phyloP scores from a whole-genome alignment of 768 basidiomycete genomes.

The Lactarius evosmus region DNA sequence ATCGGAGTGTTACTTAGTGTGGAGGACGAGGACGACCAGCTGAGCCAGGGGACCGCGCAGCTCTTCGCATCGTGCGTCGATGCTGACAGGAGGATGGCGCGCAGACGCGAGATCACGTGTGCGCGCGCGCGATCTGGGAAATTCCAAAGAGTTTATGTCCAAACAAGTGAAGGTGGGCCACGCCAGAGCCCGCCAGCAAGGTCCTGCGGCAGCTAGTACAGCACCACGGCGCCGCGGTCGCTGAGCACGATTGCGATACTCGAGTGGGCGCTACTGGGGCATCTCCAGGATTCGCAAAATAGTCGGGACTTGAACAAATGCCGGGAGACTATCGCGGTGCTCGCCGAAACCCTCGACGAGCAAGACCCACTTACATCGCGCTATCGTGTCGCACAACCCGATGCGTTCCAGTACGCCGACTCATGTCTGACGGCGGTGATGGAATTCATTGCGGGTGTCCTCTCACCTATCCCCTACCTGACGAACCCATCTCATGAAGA shows the following conservation, averaged over 20 bases:
- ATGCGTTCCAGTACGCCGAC: not conserved
- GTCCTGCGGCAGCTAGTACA: conserved; percentile 1
- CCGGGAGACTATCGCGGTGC: not conserved
- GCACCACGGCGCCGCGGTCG: conserved; percentile 5
- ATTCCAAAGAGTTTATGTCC: conserved; percentile 13
- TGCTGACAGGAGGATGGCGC: conserved; percentile 7
- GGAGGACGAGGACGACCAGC: not conserved
- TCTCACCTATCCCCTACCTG: not conserved
- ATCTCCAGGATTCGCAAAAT: not conserved
- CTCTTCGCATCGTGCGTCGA: conserved; percentile 11
- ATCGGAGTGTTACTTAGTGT: not conserved
- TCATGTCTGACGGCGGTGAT: conserved; percentile 4
- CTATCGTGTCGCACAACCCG: not conserved
- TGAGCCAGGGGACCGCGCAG: conserved; percentile 5
- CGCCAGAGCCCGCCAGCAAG: not conserved
- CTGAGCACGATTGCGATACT: not conserved
- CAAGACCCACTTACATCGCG: not conserved
- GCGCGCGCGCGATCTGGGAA: conserved; percentile 14
- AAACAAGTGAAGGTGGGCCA: not conserved
- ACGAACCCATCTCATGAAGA: conserved; percentile 4
- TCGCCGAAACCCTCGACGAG: not conserved
- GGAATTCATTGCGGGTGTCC: conserved; percentile 2
- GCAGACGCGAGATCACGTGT: conserved; percentile 19
- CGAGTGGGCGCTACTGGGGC: not conserved
- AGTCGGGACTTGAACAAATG: not conserved